phyloP scores from a whole-genome alignment of 2,329 filamentous ascomycete species.

The Penicillium sumatraense region DNA sequence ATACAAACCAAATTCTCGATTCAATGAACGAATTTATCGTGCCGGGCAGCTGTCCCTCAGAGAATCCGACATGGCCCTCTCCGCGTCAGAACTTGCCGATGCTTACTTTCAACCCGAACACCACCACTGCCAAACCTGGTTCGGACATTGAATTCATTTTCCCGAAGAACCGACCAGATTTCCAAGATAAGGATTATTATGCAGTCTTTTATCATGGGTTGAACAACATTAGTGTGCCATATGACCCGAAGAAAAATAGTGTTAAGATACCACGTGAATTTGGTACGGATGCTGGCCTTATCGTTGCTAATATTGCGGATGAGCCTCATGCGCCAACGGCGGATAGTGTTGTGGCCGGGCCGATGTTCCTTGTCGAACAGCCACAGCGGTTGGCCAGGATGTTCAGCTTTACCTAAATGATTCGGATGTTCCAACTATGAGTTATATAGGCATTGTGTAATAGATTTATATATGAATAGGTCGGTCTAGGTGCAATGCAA shows the following conservation, averaged over 20 bases:
- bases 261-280: conserved; percentile 8
- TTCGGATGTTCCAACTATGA: too few species aligned
- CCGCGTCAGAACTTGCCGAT: conserved; percentile 11
- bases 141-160: conserved; percentile 4
- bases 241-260: background rate
- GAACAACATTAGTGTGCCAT: conserved; percentile 2
- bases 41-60: conserved; percentile 2
- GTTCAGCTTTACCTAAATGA: too few species aligned
- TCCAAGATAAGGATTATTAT: conserved; percentile 3
- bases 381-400: background rate
- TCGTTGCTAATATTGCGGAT: conserved; percentile 13
- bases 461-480: too few species aligned
- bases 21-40: conserved; percentile 8
- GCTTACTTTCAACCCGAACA: conserved; percentile 5
- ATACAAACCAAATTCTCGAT: conserved; percentile 18
- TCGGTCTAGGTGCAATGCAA: too few species aligned
- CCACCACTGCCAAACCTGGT: conserved; percentile 9
- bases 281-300: conserved; percentile 6
- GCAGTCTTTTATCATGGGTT: conserved; percentile 12
- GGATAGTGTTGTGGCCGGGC: conserved; percentile 13
- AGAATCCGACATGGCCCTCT: conserved; percentile 13
- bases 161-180: background rate
- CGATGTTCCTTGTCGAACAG: conserved; percentile 13
- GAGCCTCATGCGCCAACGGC: conserved; percentile 9
- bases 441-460: too few species aligned